phyloP scores from a whole-genome alignment of 2,329 filamentous ascomycete genomes.

The Penicillium sumatraense region DNA sequence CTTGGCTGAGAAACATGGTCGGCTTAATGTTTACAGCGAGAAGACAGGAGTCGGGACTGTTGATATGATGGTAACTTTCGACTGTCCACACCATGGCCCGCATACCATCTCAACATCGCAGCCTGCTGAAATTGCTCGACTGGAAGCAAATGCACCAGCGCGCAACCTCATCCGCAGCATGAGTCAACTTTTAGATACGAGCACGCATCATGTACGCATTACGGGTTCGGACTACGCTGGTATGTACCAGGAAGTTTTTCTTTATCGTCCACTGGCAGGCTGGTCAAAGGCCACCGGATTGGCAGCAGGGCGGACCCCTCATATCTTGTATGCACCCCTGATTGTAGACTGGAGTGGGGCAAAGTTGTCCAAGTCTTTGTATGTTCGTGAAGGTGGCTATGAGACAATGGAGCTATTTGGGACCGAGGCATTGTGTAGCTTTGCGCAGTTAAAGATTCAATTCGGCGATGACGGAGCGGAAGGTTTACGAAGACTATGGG shows the following conservation, averaged over 20 bases:
- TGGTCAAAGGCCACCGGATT: not conserved
- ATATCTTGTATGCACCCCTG: not conserved
- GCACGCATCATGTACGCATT: constrained; percentile 4
- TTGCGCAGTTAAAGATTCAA: not conserved
- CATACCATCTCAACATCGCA: not conserved
- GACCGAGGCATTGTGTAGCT: not conserved
- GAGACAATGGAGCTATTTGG: not conserved
- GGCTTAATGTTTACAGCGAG: constrained; percentile 16
- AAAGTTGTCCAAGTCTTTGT: not conserved
- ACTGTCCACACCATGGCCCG: not conserved
- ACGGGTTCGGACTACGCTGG: constrained; percentile 23
- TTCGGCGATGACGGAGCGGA: not conserved
- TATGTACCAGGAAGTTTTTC: constrained; percentile 15
- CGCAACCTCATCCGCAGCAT: constrained; percentile 20
- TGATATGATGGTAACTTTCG: not conserved
- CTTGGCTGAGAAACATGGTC: constrained; percentile 24
- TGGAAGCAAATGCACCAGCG: constrained; percentile 16
- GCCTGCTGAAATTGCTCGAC: constrained; percentile 6
- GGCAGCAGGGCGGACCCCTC: not conserved
- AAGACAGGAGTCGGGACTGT: not conserved
- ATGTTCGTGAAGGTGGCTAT: not conserved
- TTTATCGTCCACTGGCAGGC: not conserved
- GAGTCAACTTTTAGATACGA: not conserved
- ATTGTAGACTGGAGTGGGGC: not conserved
- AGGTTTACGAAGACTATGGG: not conserved